These are phyloP conservation scores for Pythium grandisporangium DNA, from an alignment of 352 stramenopile species.

Conservation along the genomic window DNA sequence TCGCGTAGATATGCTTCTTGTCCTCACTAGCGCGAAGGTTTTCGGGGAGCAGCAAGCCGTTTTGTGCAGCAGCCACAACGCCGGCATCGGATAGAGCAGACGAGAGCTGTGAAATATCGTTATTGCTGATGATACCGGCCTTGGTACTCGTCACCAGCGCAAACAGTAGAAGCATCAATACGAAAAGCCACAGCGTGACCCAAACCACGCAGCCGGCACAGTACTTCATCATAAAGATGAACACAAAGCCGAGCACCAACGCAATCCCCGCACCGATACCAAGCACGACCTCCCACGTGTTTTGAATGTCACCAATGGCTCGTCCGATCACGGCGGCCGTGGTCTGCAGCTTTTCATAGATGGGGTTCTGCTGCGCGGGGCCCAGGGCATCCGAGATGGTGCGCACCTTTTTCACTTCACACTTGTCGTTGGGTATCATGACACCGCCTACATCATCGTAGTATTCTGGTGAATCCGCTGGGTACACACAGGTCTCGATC, in stretches of 20 bases:
- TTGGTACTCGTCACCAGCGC: conserved; percentile 71
- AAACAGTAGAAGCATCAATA: conserved; percentile 57
- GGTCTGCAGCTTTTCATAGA: conserved; percentile 64
- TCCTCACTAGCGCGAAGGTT: conserved; percentile 42
- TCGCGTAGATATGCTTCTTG: conserved; percentile 51
- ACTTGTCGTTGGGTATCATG: conserved; percentile 48
- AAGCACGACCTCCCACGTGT: conserved; percentile 47
- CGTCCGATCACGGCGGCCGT: conserved; percentile 33
- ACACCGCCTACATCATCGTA: conserved; percentile 46
- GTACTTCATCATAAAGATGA: conserved; percentile 62
- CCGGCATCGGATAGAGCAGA: conserved; percentile 26
- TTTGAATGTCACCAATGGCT: conserved; percentile 59
- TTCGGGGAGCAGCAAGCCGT: conserved; percentile 33
- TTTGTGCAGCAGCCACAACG: conserved; percentile 25
- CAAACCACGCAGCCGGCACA: conserved; percentile 70
- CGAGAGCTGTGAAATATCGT: conserved; percentile 29
- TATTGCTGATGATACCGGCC: conserved; percentile 47
- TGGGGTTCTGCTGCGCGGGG: conserved; percentile 55
- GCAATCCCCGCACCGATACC: conserved; percentile 31
- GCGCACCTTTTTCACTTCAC: conserved; percentile 59
- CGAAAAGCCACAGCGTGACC: conserved; percentile 55
- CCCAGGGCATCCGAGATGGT: conserved; percentile 41
- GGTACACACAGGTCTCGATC: conserved; percentile 60
- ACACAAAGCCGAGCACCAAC: conserved; percentile 51
- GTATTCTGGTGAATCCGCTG: conserved; percentile 53